Conservation (phyloP, 306 rosid genomes). For the Prunus salicina region DNA sequence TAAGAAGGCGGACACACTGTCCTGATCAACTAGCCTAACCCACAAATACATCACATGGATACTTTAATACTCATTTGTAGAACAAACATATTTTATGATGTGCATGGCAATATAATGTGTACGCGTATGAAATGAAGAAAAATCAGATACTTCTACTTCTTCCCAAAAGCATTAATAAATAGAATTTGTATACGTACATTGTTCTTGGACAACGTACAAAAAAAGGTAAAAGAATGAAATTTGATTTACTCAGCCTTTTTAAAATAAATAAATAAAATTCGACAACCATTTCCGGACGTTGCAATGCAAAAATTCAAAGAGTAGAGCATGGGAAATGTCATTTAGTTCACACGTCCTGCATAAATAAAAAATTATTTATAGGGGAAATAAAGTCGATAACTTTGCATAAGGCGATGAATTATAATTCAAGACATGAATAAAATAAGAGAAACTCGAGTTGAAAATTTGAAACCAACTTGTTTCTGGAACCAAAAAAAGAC, state of each 20-base stretch:
- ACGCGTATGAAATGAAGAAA: not conserved
- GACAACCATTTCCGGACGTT: not conserved
- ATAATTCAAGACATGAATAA: slow-evolving; percentile 12
- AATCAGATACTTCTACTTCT: not conserved
- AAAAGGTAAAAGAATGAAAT: not conserved
- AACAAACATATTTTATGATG: no score
- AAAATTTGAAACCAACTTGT: slow-evolving; percentile 1
- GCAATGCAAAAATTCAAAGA: not conserved
- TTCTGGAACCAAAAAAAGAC: not conserved
- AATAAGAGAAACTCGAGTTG: not conserved
- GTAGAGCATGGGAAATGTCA: not conserved
- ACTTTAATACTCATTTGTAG: no score
- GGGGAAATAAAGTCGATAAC: not conserved
- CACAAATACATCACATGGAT: no score
- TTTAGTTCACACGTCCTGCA: not conserved
- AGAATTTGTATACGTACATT: not conserved
- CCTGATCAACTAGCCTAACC: no score
- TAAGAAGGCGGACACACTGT: no score
- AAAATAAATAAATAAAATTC: not conserved
- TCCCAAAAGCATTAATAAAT: not conserved
- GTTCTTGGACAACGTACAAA: not conserved
- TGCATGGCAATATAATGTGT: no score
- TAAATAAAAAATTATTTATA: not conserved
- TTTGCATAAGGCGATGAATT: not conserved
- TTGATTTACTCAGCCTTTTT: not conserved